Evolutionary conservation across 2,329 filamentous ascomycete species (phyloP).

Genomic region (Chaetomiaceae sp.): DNA sequence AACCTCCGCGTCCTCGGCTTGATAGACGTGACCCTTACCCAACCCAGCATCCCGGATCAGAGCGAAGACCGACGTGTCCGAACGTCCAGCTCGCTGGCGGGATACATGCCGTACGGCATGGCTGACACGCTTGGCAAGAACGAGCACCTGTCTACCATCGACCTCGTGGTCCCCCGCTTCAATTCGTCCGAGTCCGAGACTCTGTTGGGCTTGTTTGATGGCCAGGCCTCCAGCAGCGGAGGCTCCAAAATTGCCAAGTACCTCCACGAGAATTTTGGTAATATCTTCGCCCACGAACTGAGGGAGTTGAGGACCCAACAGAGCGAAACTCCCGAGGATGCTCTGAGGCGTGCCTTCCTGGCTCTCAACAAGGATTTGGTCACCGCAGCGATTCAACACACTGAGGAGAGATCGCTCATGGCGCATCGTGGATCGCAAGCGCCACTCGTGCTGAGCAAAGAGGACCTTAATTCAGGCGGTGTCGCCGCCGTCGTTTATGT

Average conservation of each 20-base stretch:
- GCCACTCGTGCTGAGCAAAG: conserved; percentile 72
- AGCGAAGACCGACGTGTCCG: conserved; percentile 91
- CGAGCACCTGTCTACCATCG: conserved; percentile 91
- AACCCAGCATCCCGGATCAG: conserved; percentile 89
- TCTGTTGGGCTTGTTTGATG: conserved; percentile 92
- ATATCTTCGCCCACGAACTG: conserved; percentile 77
- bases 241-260: conserved; percentile 97
- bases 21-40: conserved; percentile 96
- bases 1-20: conserved; percentile 85
- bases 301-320: conserved; percentile 63
- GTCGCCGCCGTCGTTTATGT: conserved; percentile 91
- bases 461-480: conserved; percentile 84
- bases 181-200: conserved; percentile 86
- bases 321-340: conserved; percentile 74
- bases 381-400: conserved; percentile 72
- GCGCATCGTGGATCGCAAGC: conserved; percentile 64
- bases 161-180: conserved; percentile 90
- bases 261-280: conserved; percentile 90
- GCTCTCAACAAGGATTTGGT: conserved; percentile 91
- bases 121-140: conserved; percentile 89
- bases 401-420: conserved; percentile 64
- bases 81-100: conserved; percentile 92
- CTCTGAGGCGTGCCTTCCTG: conserved; percentile 79
- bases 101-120: conserved; percentile 92
- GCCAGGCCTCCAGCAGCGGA: conserved; percentile 79